These are phyloP conservation scores for Chromera velia DNA, from an alignment of 73 alveolate species.

Conservation along the genomic window DNA sequence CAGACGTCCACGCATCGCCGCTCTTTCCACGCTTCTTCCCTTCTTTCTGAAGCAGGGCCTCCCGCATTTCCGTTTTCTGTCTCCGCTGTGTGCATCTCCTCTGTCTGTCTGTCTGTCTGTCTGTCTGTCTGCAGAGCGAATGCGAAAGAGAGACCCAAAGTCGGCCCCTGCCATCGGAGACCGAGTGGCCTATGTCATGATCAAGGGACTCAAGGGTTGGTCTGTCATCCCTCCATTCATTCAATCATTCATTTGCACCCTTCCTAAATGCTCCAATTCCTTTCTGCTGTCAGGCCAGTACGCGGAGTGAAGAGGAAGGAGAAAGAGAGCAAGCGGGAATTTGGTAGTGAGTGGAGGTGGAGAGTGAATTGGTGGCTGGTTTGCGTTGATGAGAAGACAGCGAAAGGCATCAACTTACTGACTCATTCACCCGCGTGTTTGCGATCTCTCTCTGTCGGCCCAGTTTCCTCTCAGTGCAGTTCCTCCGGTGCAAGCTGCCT, in stretches of 20 bases:
- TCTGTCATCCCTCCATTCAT: not conserved
- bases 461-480: too few relatives aligned
- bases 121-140: too few relatives aligned
- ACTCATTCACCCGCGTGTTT: too few relatives aligned
- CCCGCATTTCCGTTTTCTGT: not conserved
- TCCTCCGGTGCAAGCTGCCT: too few relatives aligned
- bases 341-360: not conserved
- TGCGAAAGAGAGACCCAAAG: constrained; percentile 60
- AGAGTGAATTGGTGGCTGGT: too few relatives aligned
- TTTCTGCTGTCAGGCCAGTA: constrained; percentile 13
- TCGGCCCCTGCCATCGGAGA: constrained; percentile 97
- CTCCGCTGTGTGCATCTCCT: not conserved
- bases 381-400: too few relatives aligned
- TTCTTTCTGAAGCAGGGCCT: not conserved
- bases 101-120: not conserved
- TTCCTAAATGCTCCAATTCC: constrained; percentile 11
- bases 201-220: constrained; percentile 84
- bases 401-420: too few relatives aligned
- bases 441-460: too few relatives aligned
- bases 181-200: constrained; percentile 89
- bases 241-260: not conserved
- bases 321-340: not conserved
- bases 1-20: too few relatives aligned
- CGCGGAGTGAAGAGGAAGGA: constrained; percentile 4
- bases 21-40: too few relatives aligned